Conservation (phyloP, 139 green algal species). For the Nannochloris sp. region DNA sequence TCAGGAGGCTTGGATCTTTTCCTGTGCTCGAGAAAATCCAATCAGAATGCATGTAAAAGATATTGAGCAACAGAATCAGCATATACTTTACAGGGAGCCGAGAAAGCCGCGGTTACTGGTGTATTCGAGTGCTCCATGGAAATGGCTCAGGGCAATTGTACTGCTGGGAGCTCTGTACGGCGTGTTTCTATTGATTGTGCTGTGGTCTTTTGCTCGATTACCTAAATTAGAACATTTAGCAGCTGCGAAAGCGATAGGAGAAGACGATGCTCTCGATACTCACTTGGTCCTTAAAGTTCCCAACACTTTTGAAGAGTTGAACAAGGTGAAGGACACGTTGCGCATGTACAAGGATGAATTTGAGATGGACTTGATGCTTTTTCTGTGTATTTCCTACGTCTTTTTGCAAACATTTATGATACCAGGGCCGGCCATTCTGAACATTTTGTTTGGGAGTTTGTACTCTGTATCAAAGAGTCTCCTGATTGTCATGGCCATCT, state of each 20-base stretch:
- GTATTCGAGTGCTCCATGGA: neutral
- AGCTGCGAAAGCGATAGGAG: slow-evolving; percentile 4
- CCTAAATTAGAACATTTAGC: neutral
- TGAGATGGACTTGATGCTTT: slow-evolving; percentile 18
- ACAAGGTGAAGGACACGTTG: slow-evolving; percentile 14
- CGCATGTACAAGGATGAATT: slow-evolving; percentile 28
- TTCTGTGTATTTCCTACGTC: slow-evolving; percentile 34
- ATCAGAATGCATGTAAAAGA: no score
- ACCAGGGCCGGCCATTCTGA: slow-evolving; percentile 18
- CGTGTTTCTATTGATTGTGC: slow-evolving; percentile 3
- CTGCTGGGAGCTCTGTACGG: slow-evolving; percentile 15
- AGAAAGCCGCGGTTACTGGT: no score
- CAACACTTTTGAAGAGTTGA: slow-evolving; percentile 19
- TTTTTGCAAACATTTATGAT: slow-evolving; percentile 41
- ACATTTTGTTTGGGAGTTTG: slow-evolving; percentile 25
- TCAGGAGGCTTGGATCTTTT: no score
- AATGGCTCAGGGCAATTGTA: slow-evolving; percentile 13
- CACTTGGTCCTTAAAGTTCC: slow-evolving; percentile 9
- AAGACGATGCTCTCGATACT: neutral
- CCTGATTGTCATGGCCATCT: slow-evolving; percentile 4
- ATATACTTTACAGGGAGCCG: no score
- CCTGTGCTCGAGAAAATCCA: no score
- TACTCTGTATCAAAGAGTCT: slow-evolving; percentile 17
- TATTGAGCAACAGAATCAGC: no score
- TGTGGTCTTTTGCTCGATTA: slow-evolving; percentile 10